Base-by-base conservation (phyloP, 768 basidiomycete genomes). In the Russula compacta region DNA sequence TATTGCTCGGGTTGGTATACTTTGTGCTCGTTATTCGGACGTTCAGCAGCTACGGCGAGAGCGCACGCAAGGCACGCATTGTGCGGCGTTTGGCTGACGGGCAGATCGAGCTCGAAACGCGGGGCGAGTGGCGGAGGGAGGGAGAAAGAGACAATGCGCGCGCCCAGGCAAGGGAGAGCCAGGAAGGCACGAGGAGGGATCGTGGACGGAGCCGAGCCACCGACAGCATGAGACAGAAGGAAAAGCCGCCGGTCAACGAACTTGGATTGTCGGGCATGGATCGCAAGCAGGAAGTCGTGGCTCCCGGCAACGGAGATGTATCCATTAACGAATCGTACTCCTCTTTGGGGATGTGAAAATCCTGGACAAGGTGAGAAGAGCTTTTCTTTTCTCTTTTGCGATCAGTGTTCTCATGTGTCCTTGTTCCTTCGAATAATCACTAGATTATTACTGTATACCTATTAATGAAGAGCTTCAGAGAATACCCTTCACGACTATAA, bases 1-100 rank as follows among this genome's bases (percentile, higher is more conserved):
- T 87, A 36, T 67, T 72, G 6, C 64, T 88, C 15, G 88, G 88
- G 0, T 64, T 87, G 53, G 59, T 87, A 11, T 85, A 88, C 60
- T 79, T 88, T 51, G 67, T 61, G 8, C 71, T 87, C 59, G 86
- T 89, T 48, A 74, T 89, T 38, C 73, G 73, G 59, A 86, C 87
- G 0, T 73, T 90, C 68, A 76, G 76, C 69, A 77, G 74, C 38
- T 90, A 89, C 59, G 83, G 85, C 12, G 67, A 64, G 59, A 64
- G 56, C 24, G 66, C 65, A 12, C 60, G 59, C 32, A 61, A 58
- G 14, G 55, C 48, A 12, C 61, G 60, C 17, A 51, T 63, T 9
- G 47, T 51, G 53, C 55, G 42, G 24, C 52, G 63, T 2, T 12
- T 56, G 1, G 53, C 48, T 64, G 68, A 68, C 67, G 49, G 6